Percentiles rank a stretch among this genome's conserved stretches.
Evolutionary conservation across 1,284 basidiomycete genomes (phyloP).

Genomic region (Fereydounia khargensis): DNA sequence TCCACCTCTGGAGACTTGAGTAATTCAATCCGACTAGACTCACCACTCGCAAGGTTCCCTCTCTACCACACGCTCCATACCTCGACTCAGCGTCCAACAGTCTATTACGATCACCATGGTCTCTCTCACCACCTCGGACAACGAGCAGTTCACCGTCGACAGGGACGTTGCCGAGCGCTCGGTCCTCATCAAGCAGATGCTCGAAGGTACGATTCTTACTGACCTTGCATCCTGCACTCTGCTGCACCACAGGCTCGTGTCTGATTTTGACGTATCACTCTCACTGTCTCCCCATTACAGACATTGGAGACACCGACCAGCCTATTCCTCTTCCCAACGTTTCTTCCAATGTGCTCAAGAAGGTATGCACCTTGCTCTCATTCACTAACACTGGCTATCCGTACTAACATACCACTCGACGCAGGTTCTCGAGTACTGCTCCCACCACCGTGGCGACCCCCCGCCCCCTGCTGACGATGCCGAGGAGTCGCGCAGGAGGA

Average conservation of each 20-base stretch:
- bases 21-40: no score
- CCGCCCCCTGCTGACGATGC: slow-evolving; percentile 76
- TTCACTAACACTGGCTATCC: neutral
- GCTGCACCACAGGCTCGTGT: neutral
- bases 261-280: neutral
- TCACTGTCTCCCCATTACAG: slow-evolving; percentile 2
- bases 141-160: slow-evolving; percentile 89
- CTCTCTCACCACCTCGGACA: slow-evolving; percentile 71
- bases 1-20: no score
- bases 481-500: slow-evolving; percentile 90
- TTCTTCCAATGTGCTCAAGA: slow-evolving; percentile 91
- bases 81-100: no score
- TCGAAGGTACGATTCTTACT: slow-evolving; percentile 73
- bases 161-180: slow-evolving; percentile 91
- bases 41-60: no score
- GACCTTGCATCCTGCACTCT: neutral
- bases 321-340: slow-evolving; percentile 97
- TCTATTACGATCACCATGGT: slow-evolving; percentile 38
- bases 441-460: slow-evolving; percentile 94
- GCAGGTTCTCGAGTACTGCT: slow-evolving; percentile 97
- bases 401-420: neutral
- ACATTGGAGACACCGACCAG: slow-evolving; percentile 61
- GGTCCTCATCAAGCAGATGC: slow-evolving; percentile 98
- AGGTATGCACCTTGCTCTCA: slow-evolving; percentile 63
- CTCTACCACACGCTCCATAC: no score